Percentiles rank a stretch among this genome's conserved stretches.
These are phyloP conservation scores for Solanum sitiens DNA, from an alignment of 257 asterid species.

Conservation along the genomic window DNA sequence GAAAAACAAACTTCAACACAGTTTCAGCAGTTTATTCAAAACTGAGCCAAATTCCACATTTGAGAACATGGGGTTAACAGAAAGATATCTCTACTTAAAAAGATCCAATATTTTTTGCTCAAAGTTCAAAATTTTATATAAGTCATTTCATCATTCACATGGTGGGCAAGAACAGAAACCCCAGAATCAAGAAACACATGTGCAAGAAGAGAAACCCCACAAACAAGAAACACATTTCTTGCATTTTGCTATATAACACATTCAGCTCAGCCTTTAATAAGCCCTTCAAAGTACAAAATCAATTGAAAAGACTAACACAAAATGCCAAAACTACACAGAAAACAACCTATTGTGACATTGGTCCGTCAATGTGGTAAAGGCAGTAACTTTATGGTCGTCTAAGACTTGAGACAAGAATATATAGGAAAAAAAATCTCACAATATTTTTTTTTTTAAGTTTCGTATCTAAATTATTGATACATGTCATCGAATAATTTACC, in stretches of 20 bases:
- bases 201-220: background rate
- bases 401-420: no score
- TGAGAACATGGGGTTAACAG: background rate
- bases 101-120: background rate
- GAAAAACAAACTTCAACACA: background rate
- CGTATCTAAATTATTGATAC: no score
- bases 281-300: background rate
- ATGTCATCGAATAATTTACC: accelerated
- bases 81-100: background rate
- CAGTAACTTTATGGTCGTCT: no score
- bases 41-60: background rate
- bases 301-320: background rate
- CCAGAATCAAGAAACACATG: background rate
- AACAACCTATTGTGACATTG: background rate
- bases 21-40: background rate
- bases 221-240: background rate
- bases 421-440: no score
- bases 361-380: no score
- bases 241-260: background rate
- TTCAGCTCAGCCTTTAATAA: background rate
- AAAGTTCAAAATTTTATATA: background rate
- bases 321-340: background rate
- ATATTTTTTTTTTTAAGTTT: no score
- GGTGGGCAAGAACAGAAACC: background rate
- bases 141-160: background rate